Conservation (phyloP, 2,329 filamentous ascomycete species). For the Diaporthe aspalathi region DNA sequence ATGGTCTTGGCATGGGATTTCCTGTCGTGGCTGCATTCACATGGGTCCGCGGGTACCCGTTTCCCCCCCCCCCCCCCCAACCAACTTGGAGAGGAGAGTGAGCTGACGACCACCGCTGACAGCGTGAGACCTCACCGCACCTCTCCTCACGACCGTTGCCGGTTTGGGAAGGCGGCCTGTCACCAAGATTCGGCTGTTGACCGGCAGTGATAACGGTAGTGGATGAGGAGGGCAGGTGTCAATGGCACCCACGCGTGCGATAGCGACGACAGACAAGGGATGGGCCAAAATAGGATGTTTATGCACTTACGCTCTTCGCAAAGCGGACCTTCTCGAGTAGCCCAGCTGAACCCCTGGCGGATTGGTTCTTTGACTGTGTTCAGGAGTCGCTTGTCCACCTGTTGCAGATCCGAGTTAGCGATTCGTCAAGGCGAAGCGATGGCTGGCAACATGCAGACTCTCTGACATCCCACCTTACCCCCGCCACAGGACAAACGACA, state of each 20-base stretch:
- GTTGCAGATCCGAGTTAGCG: constrained; percentile 39
- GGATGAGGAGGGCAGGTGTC: constrained; percentile 30
- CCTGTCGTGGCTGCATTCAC: constrained; percentile 29
- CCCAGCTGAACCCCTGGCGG: constrained; percentile 97
- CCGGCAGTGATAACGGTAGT: constrained; percentile 27
- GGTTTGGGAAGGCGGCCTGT: constrained; percentile 32
- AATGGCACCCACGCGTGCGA: constrained; percentile 7
- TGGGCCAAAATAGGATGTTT: constrained; percentile 40
- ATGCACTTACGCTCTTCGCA: constrained; percentile 90
- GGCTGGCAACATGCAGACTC: constrained; percentile 29
- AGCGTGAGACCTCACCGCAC: constrained; percentile 6
- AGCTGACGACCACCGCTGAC: constrained; percentile 23
- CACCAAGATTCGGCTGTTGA: constrained; percentile 20
- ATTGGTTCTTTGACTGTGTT: constrained; percentile 91
- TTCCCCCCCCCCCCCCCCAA: neutral
- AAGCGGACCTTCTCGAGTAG: constrained; percentile 90
- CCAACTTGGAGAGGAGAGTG: neutral
- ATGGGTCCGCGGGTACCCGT: constrained; percentile 34
- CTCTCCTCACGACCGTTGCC: constrained; percentile 19
- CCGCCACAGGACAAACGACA: neutral
- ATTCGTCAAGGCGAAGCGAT: neutral
- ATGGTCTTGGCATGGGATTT: constrained; percentile 24
- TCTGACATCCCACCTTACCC: constrained; percentile 10
- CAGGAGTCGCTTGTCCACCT: constrained; percentile 92
- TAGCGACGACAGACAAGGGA: constrained; percentile 36